These are phyloP conservation scores for Sugiyamaella chiloensis DNA, from an alignment of 805 yeast genomes.

Conservation along the genomic window DNA sequence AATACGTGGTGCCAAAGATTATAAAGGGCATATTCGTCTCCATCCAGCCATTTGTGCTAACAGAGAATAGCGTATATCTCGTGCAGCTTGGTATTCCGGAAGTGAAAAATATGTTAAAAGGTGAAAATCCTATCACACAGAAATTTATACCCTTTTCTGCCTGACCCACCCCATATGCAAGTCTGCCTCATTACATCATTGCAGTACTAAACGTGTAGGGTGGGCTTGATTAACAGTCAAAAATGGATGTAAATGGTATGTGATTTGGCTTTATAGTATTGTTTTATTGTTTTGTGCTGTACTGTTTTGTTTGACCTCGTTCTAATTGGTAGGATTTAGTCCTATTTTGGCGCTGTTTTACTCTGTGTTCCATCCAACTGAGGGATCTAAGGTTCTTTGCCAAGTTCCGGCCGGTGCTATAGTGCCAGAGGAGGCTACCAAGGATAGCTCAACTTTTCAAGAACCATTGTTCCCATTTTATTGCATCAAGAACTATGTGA, in stretches of 20 bases:
- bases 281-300: background rate
- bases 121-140: background rate
- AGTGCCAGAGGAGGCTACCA: constrained; percentile 33
- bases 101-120: constrained; percentile 14
- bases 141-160: background rate
- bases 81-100: constrained; percentile 27
- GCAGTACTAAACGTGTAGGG: background rate
- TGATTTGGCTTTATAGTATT: background rate
- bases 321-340: constrained; percentile 18
- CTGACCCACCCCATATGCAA: background rate
- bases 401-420: constrained; percentile 84
- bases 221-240: background rate
- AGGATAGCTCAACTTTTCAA: constrained; percentile 36
- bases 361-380: constrained; percentile 91
- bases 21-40: constrained; percentile 26
- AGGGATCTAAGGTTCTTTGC: constrained; percentile 86
- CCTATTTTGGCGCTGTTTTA: constrained; percentile 89
- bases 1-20: constrained; percentile 12
- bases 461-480: constrained; percentile 70
- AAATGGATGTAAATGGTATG: constrained; percentile 2
- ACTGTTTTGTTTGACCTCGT: no score
- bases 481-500: constrained; percentile 80
- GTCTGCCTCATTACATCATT: background rate
- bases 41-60: constrained; percentile 33
- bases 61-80: constrained; percentile 17